A percentile compares a stretch with the other conserved stretches of the same genome.
phyloP scores from a whole-genome alignment of 441 rosid species.

The Aquilaria agallochum region DNA sequence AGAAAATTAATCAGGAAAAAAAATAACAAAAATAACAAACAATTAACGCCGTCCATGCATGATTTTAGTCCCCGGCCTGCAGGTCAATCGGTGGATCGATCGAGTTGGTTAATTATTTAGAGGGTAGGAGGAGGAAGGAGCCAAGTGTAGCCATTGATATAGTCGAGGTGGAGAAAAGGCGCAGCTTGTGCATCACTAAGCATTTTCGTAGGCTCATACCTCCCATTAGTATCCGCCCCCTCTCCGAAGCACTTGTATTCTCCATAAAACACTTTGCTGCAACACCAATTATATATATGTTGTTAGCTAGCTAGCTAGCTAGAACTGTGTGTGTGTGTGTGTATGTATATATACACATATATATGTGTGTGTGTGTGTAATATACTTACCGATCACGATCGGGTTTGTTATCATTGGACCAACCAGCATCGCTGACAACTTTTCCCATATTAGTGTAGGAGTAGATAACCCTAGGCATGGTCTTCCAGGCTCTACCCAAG shows the following conservation, averaged over 20 bases:
- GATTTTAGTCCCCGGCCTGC: too few relatives aligned
- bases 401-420: conserved; percentile 33
- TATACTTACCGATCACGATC: conserved; percentile 30
- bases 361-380: not conserved
- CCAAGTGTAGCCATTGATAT: conserved; percentile 50
- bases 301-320: not conserved
- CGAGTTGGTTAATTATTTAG: too few relatives aligned
- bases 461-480: conserved; percentile 43
- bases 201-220: conserved; percentile 36
- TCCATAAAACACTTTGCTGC: conserved; percentile 40
- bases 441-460: conserved; percentile 42
- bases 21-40: too few relatives aligned
- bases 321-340: too few relatives aligned
- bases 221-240: conserved; percentile 23
- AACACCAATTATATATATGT: not conserved
- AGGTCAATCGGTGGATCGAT: too few relatives aligned
- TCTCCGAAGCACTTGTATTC: conserved; percentile 58
- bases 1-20: too few relatives aligned
- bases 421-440: conserved; percentile 42
- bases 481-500: conserved; percentile 66
- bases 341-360: too few relatives aligned
- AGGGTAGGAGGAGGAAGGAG: conserved; percentile 62
- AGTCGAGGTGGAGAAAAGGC: conserved; percentile 35
- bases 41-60: too few relatives aligned
- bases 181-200: conserved; percentile 26